Evolutionary conservation across 139 green algal species (phyloP), one percentile per base, ranked within the genome.

Genomic region (Coelastrella sp.): DNA sequence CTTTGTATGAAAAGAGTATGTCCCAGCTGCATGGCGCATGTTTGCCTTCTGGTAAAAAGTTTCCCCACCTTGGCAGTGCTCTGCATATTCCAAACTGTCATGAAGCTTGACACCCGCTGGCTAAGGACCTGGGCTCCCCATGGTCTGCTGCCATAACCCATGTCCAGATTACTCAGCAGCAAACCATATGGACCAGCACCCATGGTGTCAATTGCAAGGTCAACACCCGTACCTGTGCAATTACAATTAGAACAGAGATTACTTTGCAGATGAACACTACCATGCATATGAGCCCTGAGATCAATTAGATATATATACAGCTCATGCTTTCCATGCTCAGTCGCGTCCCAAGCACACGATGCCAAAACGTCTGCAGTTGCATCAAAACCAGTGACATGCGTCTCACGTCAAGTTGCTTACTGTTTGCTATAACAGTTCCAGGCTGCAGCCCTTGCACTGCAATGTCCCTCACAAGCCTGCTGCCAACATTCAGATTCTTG

Each of bases 371-470:
- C n/a, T n/a, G 66, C 19, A 57, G 11, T 57, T 57, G 45, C 45
- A 57, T 57, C 45, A 57, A 57, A 13, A 57, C 45, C 11, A 57
- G n/a, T n/a, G n/a, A n/a, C n/a, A n/a, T n/a, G n/a, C n/a, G n/a
- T n/a, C n/a, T n/a, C n/a, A n/a, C n/a, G n/a, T n/a, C 45, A 57
- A 57, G 11, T 23, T 13, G 41, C 78, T 84, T 40, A 84, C 78
- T 76, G 78, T 84, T 84, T 27, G 62, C 15, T 17, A 84, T 76
- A 0, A 84, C 78, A 9, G 78, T 84, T 15, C n/a, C n/a, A 35
- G 78, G 78, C 78, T 84, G 78, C 7, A 84, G 62, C 5, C 78
- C 78, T 23, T 84, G 78, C 60, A 84, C 78, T 34, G 78, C 78
- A 21, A 84, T 76, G 41, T 84, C 78, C 3, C 78, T n/a, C 8